phyloP scores from a whole-genome alignment of 495 filamentous ascomycete species.

The Clavariopsis aquatica region DNA sequence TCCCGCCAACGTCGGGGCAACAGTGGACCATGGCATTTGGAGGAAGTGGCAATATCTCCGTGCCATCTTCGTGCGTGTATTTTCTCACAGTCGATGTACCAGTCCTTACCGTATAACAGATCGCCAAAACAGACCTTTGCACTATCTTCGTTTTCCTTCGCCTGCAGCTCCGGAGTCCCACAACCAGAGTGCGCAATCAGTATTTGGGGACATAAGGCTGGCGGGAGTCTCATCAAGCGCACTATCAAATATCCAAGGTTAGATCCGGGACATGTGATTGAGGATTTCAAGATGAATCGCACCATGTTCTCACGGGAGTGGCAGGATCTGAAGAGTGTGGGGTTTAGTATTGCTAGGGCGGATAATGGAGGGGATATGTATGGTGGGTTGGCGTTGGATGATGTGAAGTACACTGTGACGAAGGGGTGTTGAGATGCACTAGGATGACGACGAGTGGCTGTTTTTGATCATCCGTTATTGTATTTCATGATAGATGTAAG shows the following conservation, averaged over 20 bases:
- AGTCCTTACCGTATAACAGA: neutral
- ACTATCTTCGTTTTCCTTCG: conserved; percentile 30
- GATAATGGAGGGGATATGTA: conserved; percentile 34
- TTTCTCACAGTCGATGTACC: neutral
- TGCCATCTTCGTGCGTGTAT: conserved; percentile 1
- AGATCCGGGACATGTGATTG: conserved; percentile 23
- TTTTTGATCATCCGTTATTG: no score
- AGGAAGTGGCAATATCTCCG: conserved; percentile 29
- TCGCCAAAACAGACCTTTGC: conserved; percentile 18
- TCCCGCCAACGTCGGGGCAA: conserved; percentile 27
- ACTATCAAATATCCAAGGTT: conserved; percentile 23
- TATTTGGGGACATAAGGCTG: conserved; percentile 20
- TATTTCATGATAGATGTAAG: no score
- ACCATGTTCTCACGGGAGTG: conserved; percentile 23
- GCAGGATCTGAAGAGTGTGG: conserved; percentile 28
- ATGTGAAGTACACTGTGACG: conserved; percentile 29
- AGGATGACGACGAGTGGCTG: no score
- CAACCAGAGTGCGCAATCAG: conserved; percentile 36
- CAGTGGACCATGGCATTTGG: conserved; percentile 34
- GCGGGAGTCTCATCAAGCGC: conserved; percentile 18
- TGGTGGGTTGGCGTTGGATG: conserved; percentile 32
- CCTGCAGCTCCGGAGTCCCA: conserved; percentile 27
- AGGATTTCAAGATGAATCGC: conserved; percentile 29
- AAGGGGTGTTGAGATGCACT: neutral
- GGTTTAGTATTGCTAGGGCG: conserved; percentile 28